Percentiles rank a stretch among this genome's conserved stretches.
Conservation (phyloP, 1,284 basidiomycete species). For the Ceratorhiza oryzae-sativae region DNA sequence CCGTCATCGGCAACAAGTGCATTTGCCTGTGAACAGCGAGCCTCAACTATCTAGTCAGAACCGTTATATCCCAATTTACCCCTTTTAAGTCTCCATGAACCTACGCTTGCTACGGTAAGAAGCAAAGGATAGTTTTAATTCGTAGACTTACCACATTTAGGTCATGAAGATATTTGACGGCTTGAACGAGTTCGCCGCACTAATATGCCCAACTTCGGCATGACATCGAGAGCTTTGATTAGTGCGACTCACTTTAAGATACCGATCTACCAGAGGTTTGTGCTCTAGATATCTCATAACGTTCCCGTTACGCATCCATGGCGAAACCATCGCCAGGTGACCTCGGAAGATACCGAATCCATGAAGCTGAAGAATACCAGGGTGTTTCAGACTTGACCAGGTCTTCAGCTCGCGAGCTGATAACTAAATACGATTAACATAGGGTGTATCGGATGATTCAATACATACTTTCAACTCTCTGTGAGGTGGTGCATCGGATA, state of each 20-base stretch:
- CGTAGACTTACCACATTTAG: neutral
- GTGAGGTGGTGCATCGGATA: neutral
- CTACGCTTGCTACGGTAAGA: neutral
- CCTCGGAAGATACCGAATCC: neutral
- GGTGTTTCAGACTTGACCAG: neutral
- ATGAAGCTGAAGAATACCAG: neutral
- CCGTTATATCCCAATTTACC: neutral
- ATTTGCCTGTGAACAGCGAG: neutral
- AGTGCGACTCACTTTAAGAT: neutral
- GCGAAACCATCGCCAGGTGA: neutral
- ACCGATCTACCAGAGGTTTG: neutral
- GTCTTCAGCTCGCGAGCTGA: neutral
- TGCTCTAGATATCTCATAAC: neutral
- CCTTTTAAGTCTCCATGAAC: slow-evolving; percentile 7
- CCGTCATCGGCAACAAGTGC: neutral
- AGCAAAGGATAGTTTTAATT: neutral
- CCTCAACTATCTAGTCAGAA: neutral
- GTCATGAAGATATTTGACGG: neutral
- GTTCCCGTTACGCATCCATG: slow-evolving; percentile 5
- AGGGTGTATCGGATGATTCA: no score
- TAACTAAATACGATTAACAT: neutral
- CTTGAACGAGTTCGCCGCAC: neutral
- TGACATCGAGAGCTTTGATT: neutral
- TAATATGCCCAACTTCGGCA: neutral
- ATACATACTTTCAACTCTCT: slow-evolving; percentile 6